phyloP scores from a whole-genome alignment of 148 eudicot genomes.

The Rhododendron williamsianum region DNA sequence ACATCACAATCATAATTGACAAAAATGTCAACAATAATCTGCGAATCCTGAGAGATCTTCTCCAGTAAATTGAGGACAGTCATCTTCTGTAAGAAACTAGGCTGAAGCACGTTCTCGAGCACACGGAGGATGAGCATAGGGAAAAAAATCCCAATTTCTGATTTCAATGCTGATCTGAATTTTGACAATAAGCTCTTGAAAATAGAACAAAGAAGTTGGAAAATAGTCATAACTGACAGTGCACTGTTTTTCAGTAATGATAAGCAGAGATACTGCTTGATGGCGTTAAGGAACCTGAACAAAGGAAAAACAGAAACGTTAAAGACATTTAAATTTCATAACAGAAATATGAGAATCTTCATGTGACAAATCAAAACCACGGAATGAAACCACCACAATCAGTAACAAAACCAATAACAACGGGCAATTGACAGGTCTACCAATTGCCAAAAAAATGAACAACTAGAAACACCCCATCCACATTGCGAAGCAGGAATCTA shows the following conservation, averaged over 20 bases:
- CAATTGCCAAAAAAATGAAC: background rate
- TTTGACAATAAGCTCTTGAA: slow-evolving; percentile 71
- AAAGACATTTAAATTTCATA: background rate
- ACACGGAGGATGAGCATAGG: slow-evolving; percentile 96
- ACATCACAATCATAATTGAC: slow-evolving; percentile 98
- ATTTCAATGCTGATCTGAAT: slow-evolving; percentile 80
- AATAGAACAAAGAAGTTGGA: slow-evolving; percentile 90
- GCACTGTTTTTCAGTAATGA: slow-evolving; percentile 95
- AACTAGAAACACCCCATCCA: background rate
- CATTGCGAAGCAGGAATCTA: background rate
- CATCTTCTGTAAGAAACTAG: slow-evolving; percentile 98
- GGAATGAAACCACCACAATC: background rate
- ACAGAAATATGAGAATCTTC: slow-evolving; percentile 2
- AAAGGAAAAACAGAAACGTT: slow-evolving; percentile 3
- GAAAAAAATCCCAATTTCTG: slow-evolving; percentile 91
- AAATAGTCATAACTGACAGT: slow-evolving; percentile 87
- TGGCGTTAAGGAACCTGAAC: slow-evolving; percentile 81
- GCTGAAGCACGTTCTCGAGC: slow-evolving; percentile 91
- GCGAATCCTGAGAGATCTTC: slow-evolving; percentile 84
- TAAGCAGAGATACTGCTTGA: slow-evolving; percentile 88
- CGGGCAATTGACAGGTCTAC: slow-evolving; percentile 2
- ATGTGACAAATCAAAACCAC: background rate
- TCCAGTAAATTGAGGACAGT: slow-evolving; percentile 86
- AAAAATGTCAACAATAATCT: slow-evolving; percentile 75
- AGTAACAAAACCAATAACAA: background rate